Conservation (phyloP, 208 protist species). For the Trypanosoma rangeli region DNA sequence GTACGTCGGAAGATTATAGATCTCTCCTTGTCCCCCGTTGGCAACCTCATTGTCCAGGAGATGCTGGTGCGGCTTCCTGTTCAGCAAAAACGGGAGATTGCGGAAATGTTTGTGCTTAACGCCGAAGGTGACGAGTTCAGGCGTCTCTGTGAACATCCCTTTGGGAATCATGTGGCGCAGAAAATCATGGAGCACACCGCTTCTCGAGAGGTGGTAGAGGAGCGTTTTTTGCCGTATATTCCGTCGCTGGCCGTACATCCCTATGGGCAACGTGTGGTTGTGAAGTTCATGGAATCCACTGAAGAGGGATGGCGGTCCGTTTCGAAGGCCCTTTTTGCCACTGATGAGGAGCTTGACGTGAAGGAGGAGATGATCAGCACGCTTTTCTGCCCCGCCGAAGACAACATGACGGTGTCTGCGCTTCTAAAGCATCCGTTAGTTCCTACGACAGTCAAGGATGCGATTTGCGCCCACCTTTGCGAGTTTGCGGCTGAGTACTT, state of each 20-base stretch:
- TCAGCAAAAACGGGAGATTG: constrained; percentile 80
- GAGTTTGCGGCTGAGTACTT: constrained; percentile 75
- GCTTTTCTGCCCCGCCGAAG: constrained; percentile 42
- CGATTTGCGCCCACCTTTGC: constrained; percentile 67
- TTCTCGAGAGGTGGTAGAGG: constrained; percentile 63
- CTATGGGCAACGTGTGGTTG: constrained; percentile 80
- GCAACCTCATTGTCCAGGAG: constrained; percentile 80
- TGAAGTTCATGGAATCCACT: constrained; percentile 58
- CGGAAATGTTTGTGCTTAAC: constrained; percentile 82
- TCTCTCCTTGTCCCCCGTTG: constrained; percentile 63
- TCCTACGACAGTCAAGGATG: constrained; percentile 65
- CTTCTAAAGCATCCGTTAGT: constrained; percentile 65
- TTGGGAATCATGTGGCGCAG: constrained; percentile 88
- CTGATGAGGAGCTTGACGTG: constrained; percentile 12
- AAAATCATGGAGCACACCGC: constrained; percentile 75
- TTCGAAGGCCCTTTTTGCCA: constrained; percentile 34
- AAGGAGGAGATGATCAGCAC: constrained; percentile 27
- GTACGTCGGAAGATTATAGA: constrained; percentile 79
- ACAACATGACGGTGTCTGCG: constrained; percentile 72
- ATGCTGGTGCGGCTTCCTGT: constrained; percentile 75
- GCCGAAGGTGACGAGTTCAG: constrained; percentile 73
- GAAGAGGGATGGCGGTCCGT: constrained; percentile 35
- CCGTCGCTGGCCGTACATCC: constrained; percentile 41
- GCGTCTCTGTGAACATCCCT: constrained; percentile 73
- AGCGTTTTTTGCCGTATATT: constrained; percentile 46